phyloP scores from a whole-genome alignment of 257 asterid genomes.

The Nemophila menziesii region DNA sequence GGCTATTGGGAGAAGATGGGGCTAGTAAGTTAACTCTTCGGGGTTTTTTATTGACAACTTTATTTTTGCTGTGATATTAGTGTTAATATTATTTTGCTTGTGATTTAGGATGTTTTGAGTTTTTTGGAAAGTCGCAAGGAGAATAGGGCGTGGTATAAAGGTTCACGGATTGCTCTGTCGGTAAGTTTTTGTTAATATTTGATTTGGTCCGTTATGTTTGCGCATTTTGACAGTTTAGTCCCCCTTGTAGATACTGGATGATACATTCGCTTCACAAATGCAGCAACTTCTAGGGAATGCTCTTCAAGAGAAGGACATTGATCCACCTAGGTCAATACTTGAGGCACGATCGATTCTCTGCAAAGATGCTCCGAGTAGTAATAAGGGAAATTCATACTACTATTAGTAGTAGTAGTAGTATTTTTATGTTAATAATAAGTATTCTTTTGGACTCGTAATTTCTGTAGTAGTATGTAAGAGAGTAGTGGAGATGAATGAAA shows the following conservation, averaged over 20 bases:
- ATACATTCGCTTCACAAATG: constrained; percentile 42
- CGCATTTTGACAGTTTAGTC: neutral
- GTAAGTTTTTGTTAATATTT: constrained; percentile 18
- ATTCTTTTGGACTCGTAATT: neutral
- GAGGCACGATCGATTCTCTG: constrained; percentile 42
- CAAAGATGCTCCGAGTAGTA: constrained; percentile 29
- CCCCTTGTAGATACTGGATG: constrained; percentile 31
- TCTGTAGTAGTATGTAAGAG: neutral
- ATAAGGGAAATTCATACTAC: constrained; percentile 23
- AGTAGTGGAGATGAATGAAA: neutral
- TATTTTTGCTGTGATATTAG: neutral
- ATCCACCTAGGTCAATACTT: constrained; percentile 33
- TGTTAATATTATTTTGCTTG: neutral
- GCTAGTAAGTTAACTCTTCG: constrained; percentile 16
- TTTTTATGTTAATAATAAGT: neutral
- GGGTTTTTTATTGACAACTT: neutral
- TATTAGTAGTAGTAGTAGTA: too few species aligned
- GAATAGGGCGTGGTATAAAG: constrained; percentile 43
- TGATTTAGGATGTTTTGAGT: constrained; percentile 31
- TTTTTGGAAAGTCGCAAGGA: constrained; percentile 43
- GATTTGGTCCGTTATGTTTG: neutral
- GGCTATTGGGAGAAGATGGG: constrained; percentile 51
- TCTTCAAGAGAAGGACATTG: constrained; percentile 35
- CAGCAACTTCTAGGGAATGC: constrained; percentile 40
- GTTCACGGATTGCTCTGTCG: constrained; percentile 36